Evolutionary conservation across 495 filamentous ascomycete species (phyloP).

Genomic region (Aspergillus carlsbadensis): DNA sequence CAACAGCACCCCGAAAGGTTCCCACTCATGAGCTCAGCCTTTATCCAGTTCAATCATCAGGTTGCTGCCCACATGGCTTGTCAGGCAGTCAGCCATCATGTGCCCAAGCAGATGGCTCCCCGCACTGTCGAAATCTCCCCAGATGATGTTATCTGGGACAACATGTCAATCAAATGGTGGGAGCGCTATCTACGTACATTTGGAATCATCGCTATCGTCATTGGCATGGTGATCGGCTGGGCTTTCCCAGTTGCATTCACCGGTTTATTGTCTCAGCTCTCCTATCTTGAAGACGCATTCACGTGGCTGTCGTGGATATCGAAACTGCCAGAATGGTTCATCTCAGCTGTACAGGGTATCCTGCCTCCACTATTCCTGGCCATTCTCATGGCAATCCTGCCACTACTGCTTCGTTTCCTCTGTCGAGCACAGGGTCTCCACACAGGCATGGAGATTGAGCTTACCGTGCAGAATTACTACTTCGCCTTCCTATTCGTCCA

Average conservation of each 20-base stretch:
- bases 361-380: slow-evolving; percentile 76
- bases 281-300: slow-evolving; percentile 61
- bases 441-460: slow-evolving; percentile 76
- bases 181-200: slow-evolving; percentile 75
- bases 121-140: slow-evolving; percentile 91
- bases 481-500: slow-evolving; percentile 95
- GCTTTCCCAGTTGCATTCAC: slow-evolving; percentile 90
- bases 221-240: slow-evolving; percentile 83
- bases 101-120: slow-evolving; percentile 93
- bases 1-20: slow-evolving; percentile 84
- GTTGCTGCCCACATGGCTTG: slow-evolving; percentile 98
- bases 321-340: slow-evolving; percentile 57
- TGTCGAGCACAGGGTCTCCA: slow-evolving; percentile 74
- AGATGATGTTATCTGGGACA: slow-evolving; percentile 94
- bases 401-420: slow-evolving; percentile 73
- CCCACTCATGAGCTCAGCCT: slow-evolving; percentile 95
- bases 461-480: slow-evolving; percentile 87
- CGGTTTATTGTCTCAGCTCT: slow-evolving; percentile 73
- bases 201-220: slow-evolving; percentile 63
- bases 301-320: slow-evolving; percentile 71
- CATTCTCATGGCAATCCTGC: slow-evolving; percentile 77
- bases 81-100: slow-evolving; percentile 86
- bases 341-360: slow-evolving; percentile 81
- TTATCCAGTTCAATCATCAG: slow-evolving; percentile 98
- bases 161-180: slow-evolving; percentile 98